phyloP scores from a whole-genome alignment of 768 basidiomycete species.

The Glaciozyma martinii region DNA sequence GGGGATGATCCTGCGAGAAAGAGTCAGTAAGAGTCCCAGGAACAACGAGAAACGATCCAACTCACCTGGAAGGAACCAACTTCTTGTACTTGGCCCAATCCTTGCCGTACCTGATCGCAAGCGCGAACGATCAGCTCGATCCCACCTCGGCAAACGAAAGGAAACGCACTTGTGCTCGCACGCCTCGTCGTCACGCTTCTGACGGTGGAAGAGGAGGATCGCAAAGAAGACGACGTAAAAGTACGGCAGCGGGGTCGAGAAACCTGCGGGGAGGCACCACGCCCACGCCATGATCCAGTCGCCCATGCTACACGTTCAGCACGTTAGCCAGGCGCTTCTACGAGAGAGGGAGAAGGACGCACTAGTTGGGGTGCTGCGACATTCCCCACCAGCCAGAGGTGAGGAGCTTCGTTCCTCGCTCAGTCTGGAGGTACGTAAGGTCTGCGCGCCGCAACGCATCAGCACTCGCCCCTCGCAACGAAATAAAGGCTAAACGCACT shows the following conservation, averaged over 20 bases:
- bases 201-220: constrained; percentile 80
- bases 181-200: constrained; percentile 80
- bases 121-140: constrained; percentile 42
- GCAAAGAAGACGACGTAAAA: constrained; percentile 87
- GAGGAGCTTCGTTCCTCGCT: constrained; percentile 77
- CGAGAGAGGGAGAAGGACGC: constrained; percentile 34
- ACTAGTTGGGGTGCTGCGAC: constrained; percentile 85
- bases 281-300: constrained; percentile 72
- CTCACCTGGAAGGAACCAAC: constrained; percentile 58
- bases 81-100: constrained; percentile 89
- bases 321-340: not conserved
- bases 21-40: constrained; percentile 9
- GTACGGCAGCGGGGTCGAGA: constrained; percentile 86
- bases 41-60: constrained; percentile 2
- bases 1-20: constrained; percentile 31
- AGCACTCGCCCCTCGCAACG: not conserved
- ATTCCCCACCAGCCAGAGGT: constrained; percentile 97
- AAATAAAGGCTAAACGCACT: constrained; percentile 46
- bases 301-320: constrained; percentile 20
- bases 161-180: constrained; percentile 66
- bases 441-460: constrained; percentile 45
- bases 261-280: constrained; percentile 88
- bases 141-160: constrained; percentile 35
- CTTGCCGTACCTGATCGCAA: constrained; percentile 56
- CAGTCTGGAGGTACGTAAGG: constrained; percentile 66